Conservation (phyloP, 1,284 basidiomycete species). For the Trichosporon coremiiforme region DNA sequence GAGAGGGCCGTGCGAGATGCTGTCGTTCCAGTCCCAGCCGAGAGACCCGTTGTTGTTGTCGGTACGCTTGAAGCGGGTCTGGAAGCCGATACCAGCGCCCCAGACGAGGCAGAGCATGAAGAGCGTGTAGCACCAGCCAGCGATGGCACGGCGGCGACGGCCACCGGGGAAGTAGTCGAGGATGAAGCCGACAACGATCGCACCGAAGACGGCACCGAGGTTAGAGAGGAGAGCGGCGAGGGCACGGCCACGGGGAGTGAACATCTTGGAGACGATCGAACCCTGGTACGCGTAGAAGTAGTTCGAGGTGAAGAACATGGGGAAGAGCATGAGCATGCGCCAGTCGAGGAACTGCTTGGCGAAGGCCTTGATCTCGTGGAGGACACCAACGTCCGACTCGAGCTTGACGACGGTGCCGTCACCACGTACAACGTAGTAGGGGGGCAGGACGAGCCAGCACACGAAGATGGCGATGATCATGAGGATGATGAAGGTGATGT, state of each 20-base stretch:
- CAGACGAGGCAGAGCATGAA: conserved; percentile 43
- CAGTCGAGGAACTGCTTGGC: conserved; percentile 44
- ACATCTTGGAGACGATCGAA: conserved; percentile 43
- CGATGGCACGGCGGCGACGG: conserved; percentile 42
- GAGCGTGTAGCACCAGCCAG: conserved; percentile 38
- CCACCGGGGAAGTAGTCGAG: conserved; percentile 46
- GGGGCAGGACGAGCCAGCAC: conserved; percentile 46
- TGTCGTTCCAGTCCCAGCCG: conserved; percentile 21
- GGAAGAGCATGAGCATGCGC: conserved; percentile 46
- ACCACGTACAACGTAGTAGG: conserved; percentile 44
- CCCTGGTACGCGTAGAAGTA: conserved; percentile 50
- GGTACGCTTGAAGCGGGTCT: conserved; percentile 30
- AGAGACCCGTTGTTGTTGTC: background rate
- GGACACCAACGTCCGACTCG: conserved; percentile 30
- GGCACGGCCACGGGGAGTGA: conserved; percentile 48
- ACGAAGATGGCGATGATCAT: conserved; percentile 45
- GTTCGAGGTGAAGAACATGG: conserved; percentile 49
- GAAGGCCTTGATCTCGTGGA: conserved; percentile 42
- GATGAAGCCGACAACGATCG: conserved; percentile 47
- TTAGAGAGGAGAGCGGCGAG: conserved; percentile 44
- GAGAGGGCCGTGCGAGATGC: conserved; percentile 23
- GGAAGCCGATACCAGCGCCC: conserved; percentile 46
- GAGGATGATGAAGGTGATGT: conserved; percentile 53
- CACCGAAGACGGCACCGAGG: conserved; percentile 47
- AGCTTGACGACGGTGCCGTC: conserved; percentile 49